phyloP scores from a whole-genome alignment of 2,329 filamentous ascomycete species.

The Aaosphaeria pasadenensis region DNA sequence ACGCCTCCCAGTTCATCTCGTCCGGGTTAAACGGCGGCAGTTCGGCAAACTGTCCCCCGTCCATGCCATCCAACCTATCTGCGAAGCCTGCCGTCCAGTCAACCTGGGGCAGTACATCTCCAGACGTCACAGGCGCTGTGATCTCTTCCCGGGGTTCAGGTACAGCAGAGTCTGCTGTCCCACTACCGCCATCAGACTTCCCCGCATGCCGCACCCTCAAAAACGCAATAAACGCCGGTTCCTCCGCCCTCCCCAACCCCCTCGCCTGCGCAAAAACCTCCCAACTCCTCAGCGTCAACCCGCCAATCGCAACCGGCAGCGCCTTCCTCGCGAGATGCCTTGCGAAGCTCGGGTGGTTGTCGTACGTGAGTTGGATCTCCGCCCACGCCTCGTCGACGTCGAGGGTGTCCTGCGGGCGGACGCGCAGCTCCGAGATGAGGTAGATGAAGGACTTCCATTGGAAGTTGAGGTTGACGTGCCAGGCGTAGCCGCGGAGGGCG shows the following conservation, averaged over 20 bases:
- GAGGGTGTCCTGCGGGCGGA: constrained; percentile 16
- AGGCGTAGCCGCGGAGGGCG: constrained; percentile 41
- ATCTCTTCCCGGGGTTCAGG: neutral
- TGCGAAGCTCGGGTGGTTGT: constrained; percentile 42
- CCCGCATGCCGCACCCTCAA: neutral
- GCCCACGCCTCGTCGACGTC: constrained; percentile 43
- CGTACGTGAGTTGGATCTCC: constrained; percentile 43
- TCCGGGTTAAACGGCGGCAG: constrained; percentile 11
- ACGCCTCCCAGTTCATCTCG: constrained; percentile 25
- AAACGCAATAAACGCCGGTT: neutral
- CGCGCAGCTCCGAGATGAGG: constrained; percentile 37
- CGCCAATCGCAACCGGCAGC: constrained; percentile 43
- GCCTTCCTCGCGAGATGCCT: constrained; percentile 33
- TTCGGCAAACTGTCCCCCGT: constrained; percentile 1
- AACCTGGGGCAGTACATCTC: constrained; percentile 5
- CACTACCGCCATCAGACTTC: neutral
- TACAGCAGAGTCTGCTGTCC: neutral
- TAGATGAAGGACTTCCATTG: constrained; percentile 54
- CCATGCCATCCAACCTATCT: neutral
- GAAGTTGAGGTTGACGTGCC: constrained; percentile 49
- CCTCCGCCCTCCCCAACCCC: constrained; percentile 6
- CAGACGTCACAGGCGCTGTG: neutral
- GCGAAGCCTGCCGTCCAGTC: neutral
- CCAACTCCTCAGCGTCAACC: constrained; percentile 46
- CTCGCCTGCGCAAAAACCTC: constrained; percentile 22